A percentile compares a stretch with the other conserved stretches of the same genome.
Evolutionary conservation across 2,329 filamentous ascomycete genomes (phyloP).

Genomic region (Chaetomium sp.): DNA sequence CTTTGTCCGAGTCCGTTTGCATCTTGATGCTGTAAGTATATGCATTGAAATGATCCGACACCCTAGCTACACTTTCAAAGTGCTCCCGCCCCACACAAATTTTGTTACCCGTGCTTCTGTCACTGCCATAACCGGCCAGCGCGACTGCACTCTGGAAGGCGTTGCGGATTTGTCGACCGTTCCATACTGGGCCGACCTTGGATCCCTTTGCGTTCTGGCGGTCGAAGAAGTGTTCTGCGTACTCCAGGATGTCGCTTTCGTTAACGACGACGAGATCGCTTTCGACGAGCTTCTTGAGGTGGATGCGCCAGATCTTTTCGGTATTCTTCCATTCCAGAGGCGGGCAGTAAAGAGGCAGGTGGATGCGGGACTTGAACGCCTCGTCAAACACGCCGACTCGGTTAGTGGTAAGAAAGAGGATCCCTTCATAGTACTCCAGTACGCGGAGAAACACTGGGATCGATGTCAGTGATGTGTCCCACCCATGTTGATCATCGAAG

Average conservation of each 20-base stretch:
- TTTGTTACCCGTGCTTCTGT: no score
- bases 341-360: slow-evolving; percentile 14
- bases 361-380: slow-evolving; percentile 23
- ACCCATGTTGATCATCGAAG: background rate
- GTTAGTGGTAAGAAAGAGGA: slow-evolving; percentile 26
- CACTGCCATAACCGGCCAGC: background rate
- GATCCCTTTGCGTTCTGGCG: no score
- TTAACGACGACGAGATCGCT: background rate
- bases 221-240: slow-evolving; percentile 8
- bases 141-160: slow-evolving; percentile 1
- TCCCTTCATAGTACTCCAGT: slow-evolving; percentile 25
- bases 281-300: background rate
- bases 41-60: no score
- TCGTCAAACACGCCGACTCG: slow-evolving; percentile 33
- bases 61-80: no score
- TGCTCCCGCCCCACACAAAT: no score
- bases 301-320: background rate
- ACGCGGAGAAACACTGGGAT: slow-evolving; percentile 20
- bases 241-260: slow-evolving; percentile 24
- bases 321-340: background rate
- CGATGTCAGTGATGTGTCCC: background rate
- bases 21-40: no score
- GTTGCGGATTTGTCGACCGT: slow-evolving; percentile 14
- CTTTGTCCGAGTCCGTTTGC: no score
- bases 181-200: background rate